Conservation (phyloP, 371 early-diverging fungal genomes). For the Apophysomyces trapeziformis region DNA sequence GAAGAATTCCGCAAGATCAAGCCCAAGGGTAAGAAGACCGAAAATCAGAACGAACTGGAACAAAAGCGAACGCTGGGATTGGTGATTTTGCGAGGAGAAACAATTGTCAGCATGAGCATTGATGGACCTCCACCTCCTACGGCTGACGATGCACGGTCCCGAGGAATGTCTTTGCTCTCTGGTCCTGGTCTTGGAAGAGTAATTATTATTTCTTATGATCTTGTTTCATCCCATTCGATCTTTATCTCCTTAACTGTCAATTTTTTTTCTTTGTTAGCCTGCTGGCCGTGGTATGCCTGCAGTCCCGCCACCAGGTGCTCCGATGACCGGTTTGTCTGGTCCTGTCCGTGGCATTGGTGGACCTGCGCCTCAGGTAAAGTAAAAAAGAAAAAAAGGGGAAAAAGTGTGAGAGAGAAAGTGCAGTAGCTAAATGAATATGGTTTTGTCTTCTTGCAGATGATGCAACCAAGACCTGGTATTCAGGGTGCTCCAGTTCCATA, state of each 20-base stretch:
- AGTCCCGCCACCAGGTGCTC: slow-evolving; percentile 62
- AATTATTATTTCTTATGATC: slow-evolving; percentile 18
- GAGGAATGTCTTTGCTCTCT: slow-evolving; percentile 53
- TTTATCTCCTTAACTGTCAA: neutral
- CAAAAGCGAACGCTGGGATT: slow-evolving; percentile 93
- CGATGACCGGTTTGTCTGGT: slow-evolving; percentile 76
- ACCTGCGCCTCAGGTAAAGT: slow-evolving; percentile 72
- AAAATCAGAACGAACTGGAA: slow-evolving; percentile 55
- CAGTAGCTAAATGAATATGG: neutral
- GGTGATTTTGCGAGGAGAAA: slow-evolving; percentile 94
- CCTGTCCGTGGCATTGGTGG: slow-evolving; percentile 94
- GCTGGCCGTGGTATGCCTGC: slow-evolving; percentile 93
- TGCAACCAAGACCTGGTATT: slow-evolving; percentile 68
- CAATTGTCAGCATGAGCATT: slow-evolving; percentile 88
- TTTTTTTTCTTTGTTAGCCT: slow-evolving; percentile 50
- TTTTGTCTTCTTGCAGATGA: slow-evolving; percentile 47
- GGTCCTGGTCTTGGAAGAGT: slow-evolving; percentile 78
- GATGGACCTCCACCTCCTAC: slow-evolving; percentile 91
- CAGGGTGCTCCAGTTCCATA: slow-evolving; percentile 77
- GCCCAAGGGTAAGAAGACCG: slow-evolving; percentile 55
- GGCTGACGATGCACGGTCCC: slow-evolving; percentile 60
- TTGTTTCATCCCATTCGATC: slow-evolving; percentile 6
- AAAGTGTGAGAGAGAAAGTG: neutral
- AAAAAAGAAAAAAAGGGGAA: slow-evolving; percentile 18
- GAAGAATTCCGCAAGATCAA: slow-evolving; percentile 95